A percentile compares a stretch with the other conserved stretches of the same genome.
Evolutionary conservation across 2,329 filamentous ascomycete species (phyloP).

Genomic region (Exophiala alcalophila): DNA sequence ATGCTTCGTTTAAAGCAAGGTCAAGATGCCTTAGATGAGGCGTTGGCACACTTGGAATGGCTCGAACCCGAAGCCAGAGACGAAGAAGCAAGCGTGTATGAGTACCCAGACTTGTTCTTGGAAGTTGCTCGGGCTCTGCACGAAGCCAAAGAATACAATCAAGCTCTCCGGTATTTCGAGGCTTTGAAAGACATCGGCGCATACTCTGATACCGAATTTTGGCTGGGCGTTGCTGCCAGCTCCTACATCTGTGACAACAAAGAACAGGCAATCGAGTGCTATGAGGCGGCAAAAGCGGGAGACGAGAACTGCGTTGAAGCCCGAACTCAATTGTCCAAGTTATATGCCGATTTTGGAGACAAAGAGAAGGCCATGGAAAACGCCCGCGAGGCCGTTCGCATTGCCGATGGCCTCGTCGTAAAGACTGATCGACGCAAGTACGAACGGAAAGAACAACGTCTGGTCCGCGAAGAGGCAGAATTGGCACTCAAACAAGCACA

Average conservation of each 20-base stretch:
- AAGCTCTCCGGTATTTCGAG: conserved; percentile 59
- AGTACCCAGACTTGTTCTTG: conserved; percentile 76
- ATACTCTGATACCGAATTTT: conserved; percentile 49
- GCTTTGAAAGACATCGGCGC: conserved; percentile 49
- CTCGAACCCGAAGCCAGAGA: conserved; percentile 62
- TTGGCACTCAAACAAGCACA: conserved; percentile 29
- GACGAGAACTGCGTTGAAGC: conserved; percentile 72
- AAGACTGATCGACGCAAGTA: conserved; percentile 30
- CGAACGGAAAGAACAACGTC: conserved; percentile 28
- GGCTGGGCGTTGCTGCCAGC: conserved; percentile 56
- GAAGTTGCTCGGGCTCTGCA: conserved; percentile 63
- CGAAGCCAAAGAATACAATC: conserved; percentile 48
- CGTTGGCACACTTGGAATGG: conserved; percentile 68
- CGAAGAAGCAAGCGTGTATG: conserved; percentile 53
- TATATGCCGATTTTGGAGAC: conserved; percentile 74
- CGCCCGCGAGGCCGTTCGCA: conserved; percentile 69
- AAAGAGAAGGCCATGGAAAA: conserved; percentile 74
- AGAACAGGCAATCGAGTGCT: conserved; percentile 71
- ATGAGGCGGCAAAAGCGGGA: conserved; percentile 68
- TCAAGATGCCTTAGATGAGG: conserved; percentile 63
- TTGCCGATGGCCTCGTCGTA: conserved; percentile 45
- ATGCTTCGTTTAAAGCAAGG: conserved; percentile 74
- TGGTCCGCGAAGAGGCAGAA: conserved; percentile 28
- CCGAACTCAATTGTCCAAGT: conserved; percentile 73
- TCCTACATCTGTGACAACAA: conserved; percentile 63